phyloP scores from a whole-genome alignment of 2,329 filamentous ascomycete genomes.

The Xylariomycetidae sp. region DNA sequence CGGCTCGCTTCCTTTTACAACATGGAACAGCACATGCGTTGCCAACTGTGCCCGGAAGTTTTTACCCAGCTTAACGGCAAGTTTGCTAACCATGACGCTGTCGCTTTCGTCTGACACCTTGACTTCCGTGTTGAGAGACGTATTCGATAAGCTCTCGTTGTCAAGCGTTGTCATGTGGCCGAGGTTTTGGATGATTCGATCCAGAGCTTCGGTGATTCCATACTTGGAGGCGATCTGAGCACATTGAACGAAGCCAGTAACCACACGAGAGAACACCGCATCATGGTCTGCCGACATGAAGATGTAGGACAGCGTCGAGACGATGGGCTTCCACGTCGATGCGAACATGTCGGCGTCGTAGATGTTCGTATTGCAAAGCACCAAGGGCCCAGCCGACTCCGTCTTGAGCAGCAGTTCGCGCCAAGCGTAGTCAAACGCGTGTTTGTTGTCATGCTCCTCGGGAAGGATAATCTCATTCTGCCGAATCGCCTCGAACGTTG shows the following conservation, averaged over 20 bases:
- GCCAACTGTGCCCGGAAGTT: slow-evolving; percentile 92
- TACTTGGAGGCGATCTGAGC: slow-evolving; percentile 87
- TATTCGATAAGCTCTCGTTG: slow-evolving; percentile 70
- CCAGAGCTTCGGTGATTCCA: slow-evolving; percentile 75
- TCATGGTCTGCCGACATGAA: slow-evolving; percentile 99
- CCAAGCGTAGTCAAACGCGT: slow-evolving; percentile 97
- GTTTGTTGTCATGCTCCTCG: slow-evolving; percentile 93
- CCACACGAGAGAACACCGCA: slow-evolving; percentile 85
- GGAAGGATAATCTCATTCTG: slow-evolving; percentile 92
- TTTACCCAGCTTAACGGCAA: slow-evolving; percentile 89
- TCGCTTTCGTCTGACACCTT: slow-evolving; percentile 77
- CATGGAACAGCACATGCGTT: slow-evolving; percentile 89
- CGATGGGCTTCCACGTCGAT: slow-evolving; percentile 89
- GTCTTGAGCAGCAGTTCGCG: slow-evolving; percentile 87
- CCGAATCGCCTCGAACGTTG: slow-evolving; percentile 87
- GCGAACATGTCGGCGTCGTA: slow-evolving; percentile 98
- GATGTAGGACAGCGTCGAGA: slow-evolving; percentile 93
- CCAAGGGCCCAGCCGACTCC: slow-evolving; percentile 64
- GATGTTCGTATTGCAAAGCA: slow-evolving; percentile 83
- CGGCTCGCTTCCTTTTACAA: slow-evolving; percentile 78
- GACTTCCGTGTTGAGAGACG: slow-evolving; percentile 87
- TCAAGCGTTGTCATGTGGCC: slow-evolving; percentile 86
- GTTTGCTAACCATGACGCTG: slow-evolving; percentile 91
- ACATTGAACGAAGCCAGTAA: slow-evolving; percentile 93
- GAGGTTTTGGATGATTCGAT: slow-evolving; percentile 86